These are phyloP conservation scores for Talaromyces rugulosus DNA, from an alignment of 2,329 filamentous ascomycete genomes.

Conservation along the genomic window DNA sequence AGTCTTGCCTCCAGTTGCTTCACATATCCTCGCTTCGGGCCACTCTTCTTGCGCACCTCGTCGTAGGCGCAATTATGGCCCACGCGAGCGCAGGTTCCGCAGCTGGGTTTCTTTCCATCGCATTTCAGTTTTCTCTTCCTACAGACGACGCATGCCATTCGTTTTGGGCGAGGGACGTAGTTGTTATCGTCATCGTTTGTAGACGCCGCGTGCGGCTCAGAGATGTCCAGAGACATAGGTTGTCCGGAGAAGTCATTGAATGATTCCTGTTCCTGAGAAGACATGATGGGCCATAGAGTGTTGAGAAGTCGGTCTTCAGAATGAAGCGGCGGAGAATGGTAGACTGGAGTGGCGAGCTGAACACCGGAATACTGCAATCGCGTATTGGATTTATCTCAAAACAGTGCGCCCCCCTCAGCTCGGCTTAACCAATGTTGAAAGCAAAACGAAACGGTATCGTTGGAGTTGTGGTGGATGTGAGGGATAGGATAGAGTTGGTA, in stretches of 20 bases:
- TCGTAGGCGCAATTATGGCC: conserved; percentile 87
- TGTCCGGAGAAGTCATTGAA: conserved; percentile 56
- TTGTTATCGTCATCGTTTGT: conserved; percentile 38
- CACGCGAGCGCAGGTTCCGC: conserved; percentile 81
- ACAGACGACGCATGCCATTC: conserved; percentile 92
- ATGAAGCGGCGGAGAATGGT: not conserved
- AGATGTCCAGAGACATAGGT: conserved; percentile 26
- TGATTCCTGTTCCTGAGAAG: conserved; percentile 40
- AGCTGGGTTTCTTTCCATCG: conserved; percentile 78
- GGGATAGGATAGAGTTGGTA: not conserved
- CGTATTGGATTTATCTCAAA: not conserved
- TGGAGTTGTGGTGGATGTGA: not conserved
- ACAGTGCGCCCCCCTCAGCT: not conserved
- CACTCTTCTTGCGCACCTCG: conserved; percentile 89
- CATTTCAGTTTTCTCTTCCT: conserved; percentile 88
- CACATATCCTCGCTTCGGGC: conserved; percentile 89
- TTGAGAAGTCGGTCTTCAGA: not conserved
- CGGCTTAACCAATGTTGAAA: not conserved
- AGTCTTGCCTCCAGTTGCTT: conserved; percentile 89
- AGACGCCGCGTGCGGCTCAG: conserved; percentile 19
- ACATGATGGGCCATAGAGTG: conserved; percentile 6
- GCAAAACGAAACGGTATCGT: not conserved
- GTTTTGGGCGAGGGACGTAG: conserved; percentile 76
- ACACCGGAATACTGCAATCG: not conserved
- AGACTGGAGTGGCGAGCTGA: not conserved